Evolutionary conservation across 2,329 filamentous ascomycete species (phyloP), one percentile per base, ranked within the genome.

Genomic region (Ophiostoma piceae): DNA sequence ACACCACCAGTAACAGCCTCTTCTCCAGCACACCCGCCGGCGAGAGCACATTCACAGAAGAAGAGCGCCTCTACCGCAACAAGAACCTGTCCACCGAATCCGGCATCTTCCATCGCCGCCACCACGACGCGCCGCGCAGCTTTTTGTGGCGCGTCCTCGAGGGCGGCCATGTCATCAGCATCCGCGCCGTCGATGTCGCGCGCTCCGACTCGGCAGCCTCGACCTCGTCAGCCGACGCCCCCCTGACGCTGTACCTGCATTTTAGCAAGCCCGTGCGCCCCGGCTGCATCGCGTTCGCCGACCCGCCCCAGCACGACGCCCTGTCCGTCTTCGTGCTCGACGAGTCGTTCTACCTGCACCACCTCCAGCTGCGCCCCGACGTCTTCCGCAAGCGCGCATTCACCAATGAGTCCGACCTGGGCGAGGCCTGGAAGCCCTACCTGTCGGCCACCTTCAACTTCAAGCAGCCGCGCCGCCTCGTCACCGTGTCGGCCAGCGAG

Each of bases 111-210:
- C 93, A 96, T 79, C 88, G 95, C 69, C 86, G 87, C 78, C 86
- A 90, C 78, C 87, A 90, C 76, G 83, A 86, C 73, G 89, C 90
- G 73, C 95, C 95, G 54, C 89, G 91, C 77, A 92, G 88, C 79
- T 96, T 98, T 77, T 84, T 97, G 66, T 99, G 95, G 95, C 88
- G 94, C 74, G 85, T 98, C 54, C 81, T 97, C 72, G 90, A 96
- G 76, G 88, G 92, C 75, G 88, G 88, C 76, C 91, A 87, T 74
- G 83, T 92, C 72, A 84, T 99, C 74, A 94, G 95, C 80, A 84
- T 99, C 67, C 90, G 92, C 76, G 89, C 88, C 57, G 88, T 92
- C 71, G 95, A 99, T 79, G 81, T 97, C 74, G 90, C 88, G 41
- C 43, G 43, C 35, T 39, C 62, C 2, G 62, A 39, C 14, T 43